These are phyloP conservation scores for Globisporangium paroecandrum DNA, from an alignment of 352 stramenopile genomes.

Conservation along the genomic window DNA sequence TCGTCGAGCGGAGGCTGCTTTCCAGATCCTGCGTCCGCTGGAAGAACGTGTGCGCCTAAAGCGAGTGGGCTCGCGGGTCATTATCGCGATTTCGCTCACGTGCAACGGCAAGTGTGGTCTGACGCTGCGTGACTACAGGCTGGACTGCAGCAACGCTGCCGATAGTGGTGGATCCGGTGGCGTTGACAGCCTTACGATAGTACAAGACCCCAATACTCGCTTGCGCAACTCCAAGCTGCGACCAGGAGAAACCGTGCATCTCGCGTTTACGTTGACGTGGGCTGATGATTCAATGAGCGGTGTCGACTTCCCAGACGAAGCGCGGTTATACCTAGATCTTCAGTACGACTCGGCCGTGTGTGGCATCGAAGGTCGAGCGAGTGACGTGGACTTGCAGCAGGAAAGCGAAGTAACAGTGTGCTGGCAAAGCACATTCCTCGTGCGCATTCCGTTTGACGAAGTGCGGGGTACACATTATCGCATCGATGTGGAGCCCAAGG, in stretches of 20 bases:
- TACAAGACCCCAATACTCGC: slow-evolving; percentile 37
- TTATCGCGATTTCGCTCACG: slow-evolving; percentile 31
- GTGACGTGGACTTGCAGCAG: background rate
- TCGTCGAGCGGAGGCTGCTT: slow-evolving; percentile 25
- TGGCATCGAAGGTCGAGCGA: background rate
- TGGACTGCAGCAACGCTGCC: slow-evolving; percentile 8
- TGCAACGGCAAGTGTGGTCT: slow-evolving; percentile 34
- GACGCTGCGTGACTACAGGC: slow-evolving; percentile 30
- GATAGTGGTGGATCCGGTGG: background rate
- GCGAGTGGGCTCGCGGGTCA: slow-evolving; percentile 27
- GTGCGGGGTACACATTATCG: slow-evolving; percentile 33
- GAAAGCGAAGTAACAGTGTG: background rate
- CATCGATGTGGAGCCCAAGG: slow-evolving; percentile 37
- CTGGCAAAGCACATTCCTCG: slow-evolving; percentile 18
- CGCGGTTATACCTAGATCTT: slow-evolving; percentile 11
- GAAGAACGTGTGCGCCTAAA: slow-evolving; percentile 34
- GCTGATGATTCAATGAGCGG: background rate
- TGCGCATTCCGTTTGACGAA: slow-evolving; percentile 27
- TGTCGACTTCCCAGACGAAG: background rate
- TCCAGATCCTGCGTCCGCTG: slow-evolving; percentile 33
- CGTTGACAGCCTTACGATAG: slow-evolving; percentile 11
- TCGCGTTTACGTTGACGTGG: slow-evolving; percentile 37
- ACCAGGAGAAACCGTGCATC: slow-evolving; percentile 31
- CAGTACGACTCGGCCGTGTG: slow-evolving; percentile 4
- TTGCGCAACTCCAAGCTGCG: slow-evolving; percentile 28